These are phyloP conservation scores for Ceratocystis diversiconidia DNA, from an alignment of 2,329 filamentous ascomycete genomes.

Conservation along the genomic window DNA sequence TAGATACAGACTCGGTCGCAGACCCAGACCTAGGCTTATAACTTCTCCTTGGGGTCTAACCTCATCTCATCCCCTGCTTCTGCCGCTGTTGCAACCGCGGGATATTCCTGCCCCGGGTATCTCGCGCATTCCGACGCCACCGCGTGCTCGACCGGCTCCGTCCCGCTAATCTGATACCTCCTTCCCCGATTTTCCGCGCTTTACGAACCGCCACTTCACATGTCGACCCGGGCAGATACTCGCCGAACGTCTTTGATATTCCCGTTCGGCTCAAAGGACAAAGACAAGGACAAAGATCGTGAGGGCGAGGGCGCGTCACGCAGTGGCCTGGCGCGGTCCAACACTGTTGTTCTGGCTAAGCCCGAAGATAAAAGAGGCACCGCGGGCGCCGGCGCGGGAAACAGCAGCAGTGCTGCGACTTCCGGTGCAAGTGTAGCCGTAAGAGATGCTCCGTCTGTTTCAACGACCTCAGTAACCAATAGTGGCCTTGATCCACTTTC, in stretches of 20 bases:
- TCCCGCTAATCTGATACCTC: neutral
- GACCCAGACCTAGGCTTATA: too few species aligned
- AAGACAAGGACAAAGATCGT: neutral
- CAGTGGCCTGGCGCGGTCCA: neutral
- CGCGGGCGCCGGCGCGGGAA: neutral
- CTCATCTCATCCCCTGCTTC: neutral
- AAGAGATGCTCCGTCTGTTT: neutral
- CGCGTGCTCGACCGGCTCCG: neutral
- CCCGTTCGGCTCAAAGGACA: neutral
- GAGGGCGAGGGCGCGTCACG: neutral
- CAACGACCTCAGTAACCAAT: neutral
- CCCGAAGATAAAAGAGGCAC: neutral
- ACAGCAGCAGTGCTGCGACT: neutral
- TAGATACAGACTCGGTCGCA: too few species aligned
- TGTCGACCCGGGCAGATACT: neutral
- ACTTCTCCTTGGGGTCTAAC: neutral
- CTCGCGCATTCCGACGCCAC: neutral
- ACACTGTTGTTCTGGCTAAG: neutral
- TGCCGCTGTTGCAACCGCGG: neutral
- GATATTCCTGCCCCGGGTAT: neutral
- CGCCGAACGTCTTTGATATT: neutral
- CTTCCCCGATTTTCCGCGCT: neutral
- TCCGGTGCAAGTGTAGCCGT: neutral
- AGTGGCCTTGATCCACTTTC: slow-evolving; percentile 14
- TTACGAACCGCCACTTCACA: neutral